Base-by-base conservation (phyloP, 75 land plant genomes). In the Cupressus sempervirens region DNA sequence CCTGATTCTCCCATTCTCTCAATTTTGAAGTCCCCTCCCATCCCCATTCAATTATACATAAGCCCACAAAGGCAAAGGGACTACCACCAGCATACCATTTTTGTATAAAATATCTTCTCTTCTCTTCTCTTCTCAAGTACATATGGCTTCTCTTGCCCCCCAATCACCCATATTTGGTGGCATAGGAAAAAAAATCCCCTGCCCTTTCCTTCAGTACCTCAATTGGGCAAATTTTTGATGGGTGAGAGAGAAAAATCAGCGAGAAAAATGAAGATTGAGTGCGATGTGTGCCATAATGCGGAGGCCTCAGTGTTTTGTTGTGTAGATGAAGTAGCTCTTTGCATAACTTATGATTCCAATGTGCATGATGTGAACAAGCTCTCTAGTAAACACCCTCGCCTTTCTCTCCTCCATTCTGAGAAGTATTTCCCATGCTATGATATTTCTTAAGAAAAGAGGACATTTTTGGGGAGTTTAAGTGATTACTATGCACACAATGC, bases 271-370 rank as follows among this genome's bases (percentile, higher is more conserved):
- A 95, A 90, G 93, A 87, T 95, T 40, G 90, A 91, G 84, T 95
- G 97, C 56, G 96, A 93, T 58, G 91, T 87, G 0, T 95, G 97
- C 84, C 70, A 84, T 74, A 82, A 29, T 36, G 91, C 77, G 14
- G 87, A 89, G 79, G 97, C 97, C 7, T 45, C 90, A 15, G 86
- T 95, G 7, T 89, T 95, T 76, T 95, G 96, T 85, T 84, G 88
- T 68, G 97, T 93, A 1, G 97, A 95, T 56, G 97, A 95, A 81
- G 97, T 94, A 4, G 94, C 97, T 11, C 91, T 95, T 11, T 95
- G 97, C 79, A 43, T 34, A 0, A 85, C 35, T 38, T 95, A 96
- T 73, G 97, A 95, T 83, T 74, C 80, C 7, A 83, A 87, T 6
- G 88, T 95, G 68, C 97, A 95, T 80, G 89, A 84, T 26, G 96